Conservation (phyloP, 371 early-diverging fungal species). For the Syncephalastrum monosporum region DNA sequence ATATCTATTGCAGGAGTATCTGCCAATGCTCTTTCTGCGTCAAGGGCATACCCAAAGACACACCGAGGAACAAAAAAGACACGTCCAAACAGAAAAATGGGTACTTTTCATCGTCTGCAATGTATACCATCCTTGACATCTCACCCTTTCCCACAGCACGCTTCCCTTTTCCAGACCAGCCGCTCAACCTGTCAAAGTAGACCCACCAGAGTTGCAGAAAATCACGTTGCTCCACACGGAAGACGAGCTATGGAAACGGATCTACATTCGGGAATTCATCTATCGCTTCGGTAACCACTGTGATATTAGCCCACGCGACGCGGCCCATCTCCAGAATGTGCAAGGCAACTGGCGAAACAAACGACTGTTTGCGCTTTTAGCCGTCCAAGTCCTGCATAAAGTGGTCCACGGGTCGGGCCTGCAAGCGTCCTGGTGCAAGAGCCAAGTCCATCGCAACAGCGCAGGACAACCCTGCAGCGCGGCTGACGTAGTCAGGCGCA, state of each 20-base stretch:
- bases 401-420: too few relatives aligned
- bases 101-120: too few relatives aligned
- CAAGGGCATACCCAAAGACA: too few relatives aligned
- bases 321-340: constrained; percentile 32
- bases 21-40: too few relatives aligned
- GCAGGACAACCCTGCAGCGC: too few relatives aligned
- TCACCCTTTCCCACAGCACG: background rate
- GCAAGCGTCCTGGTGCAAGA: too few relatives aligned
- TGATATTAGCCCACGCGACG: constrained; percentile 19
- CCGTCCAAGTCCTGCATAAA: constrained; percentile 2
- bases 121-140: too few relatives aligned
- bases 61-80: too few relatives aligned
- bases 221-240: constrained; percentile 30
- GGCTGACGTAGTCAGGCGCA: too few relatives aligned
- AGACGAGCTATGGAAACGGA: constrained; percentile 42
- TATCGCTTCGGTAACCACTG: constrained; percentile 43
- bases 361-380: constrained; percentile 17
- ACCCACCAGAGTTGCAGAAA: constrained; percentile 24
- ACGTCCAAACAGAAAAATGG: too few relatives aligned
- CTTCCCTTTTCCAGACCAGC: constrained; percentile 4
- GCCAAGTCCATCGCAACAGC: too few relatives aligned
- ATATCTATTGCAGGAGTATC: too few relatives aligned
- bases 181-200: background rate
- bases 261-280: constrained; percentile 46
- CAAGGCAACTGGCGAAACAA: constrained; percentile 46